Percentiles rank a stretch among this genome's conserved stretches.
Evolutionary conservation across 306 rosid species (phyloP).

Genomic region (Acacia melanoxylon): DNA sequence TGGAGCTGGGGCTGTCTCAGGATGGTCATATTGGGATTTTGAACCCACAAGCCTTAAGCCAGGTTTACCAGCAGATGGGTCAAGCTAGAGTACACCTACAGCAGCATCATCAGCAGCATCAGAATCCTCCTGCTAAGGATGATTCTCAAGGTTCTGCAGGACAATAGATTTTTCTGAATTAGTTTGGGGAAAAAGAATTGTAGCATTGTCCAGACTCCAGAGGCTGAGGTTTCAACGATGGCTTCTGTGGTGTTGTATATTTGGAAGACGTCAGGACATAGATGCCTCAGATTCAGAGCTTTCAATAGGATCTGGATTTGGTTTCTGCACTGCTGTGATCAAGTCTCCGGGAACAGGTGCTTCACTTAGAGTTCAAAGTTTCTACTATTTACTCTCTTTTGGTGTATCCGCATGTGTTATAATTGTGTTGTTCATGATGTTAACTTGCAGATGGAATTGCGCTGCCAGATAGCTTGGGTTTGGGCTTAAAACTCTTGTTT

Average conservation of each 20-base stretch:
- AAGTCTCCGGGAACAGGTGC: conserved; percentile 68
- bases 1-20: conserved; percentile 89
- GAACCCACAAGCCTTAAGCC: conserved; percentile 77
- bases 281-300: conserved; percentile 42
- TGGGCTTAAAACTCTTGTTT: conserved; percentile 67
- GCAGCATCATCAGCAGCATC: conserved; percentile 36
- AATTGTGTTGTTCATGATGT: conserved; percentile 32
- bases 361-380: conserved; percentile 11
- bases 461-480: conserved; percentile 54
- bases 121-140: conserved; percentile 66
- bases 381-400: background rate
- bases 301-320: conserved; percentile 68
- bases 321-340: conserved; percentile 60
- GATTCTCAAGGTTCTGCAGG: conserved; percentile 89
- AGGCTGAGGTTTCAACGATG: conserved; percentile 49
- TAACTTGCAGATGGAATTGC: conserved; percentile 76
- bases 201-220: conserved; percentile 47
- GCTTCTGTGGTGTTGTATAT: conserved; percentile 54
- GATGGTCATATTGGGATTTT: conserved; percentile 92
- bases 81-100: conserved; percentile 70
- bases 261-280: conserved; percentile 47
- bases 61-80: conserved; percentile 97
- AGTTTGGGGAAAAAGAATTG: conserved; percentile 31
- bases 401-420: conserved; percentile 9
- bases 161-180: conserved; percentile 42